These are phyloP conservation scores for Fomitopsis serialis DNA, from an alignment of 768 basidiomycete species.

Conservation along the genomic window DNA sequence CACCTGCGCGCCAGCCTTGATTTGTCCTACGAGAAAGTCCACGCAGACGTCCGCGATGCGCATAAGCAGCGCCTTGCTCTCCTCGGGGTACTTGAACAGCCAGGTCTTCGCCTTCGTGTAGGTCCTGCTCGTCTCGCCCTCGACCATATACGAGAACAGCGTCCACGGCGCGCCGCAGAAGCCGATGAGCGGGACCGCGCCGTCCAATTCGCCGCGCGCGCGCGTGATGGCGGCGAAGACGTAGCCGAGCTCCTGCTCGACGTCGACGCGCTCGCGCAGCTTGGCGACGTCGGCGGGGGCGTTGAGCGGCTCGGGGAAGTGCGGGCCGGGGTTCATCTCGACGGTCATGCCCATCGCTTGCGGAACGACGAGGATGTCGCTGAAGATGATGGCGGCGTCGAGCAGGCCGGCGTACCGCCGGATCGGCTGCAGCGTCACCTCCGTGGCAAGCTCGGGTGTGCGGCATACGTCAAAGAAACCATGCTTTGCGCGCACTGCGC, in stretches of 20 bases:
- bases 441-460: constrained; percentile 81
- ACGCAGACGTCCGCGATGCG: constrained; percentile 87
- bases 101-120: constrained; percentile 90
- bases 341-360: constrained; percentile 97
- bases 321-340: constrained; percentile 88
- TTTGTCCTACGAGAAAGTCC: constrained; percentile 88
- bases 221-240: constrained; percentile 89
- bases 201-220: constrained; percentile 74
- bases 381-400: constrained; percentile 97
- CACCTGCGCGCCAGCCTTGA: constrained; percentile 94
- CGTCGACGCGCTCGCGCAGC: constrained; percentile 60
- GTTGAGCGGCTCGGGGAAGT: constrained; percentile 81
- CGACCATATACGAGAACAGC: constrained; percentile 96
- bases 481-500: constrained; percentile 76
- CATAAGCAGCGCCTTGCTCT: constrained; percentile 70
- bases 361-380: constrained; percentile 95
- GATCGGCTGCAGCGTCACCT: constrained; percentile 93
- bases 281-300: constrained; percentile 68
- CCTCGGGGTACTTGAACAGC: constrained; percentile 86
- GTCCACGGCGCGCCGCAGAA: constrained; percentile 99
- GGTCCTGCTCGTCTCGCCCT: constrained; percentile 90
- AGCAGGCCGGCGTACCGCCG: constrained; percentile 79
- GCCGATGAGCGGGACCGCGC: constrained; percentile 92
- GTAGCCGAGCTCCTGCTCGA: constrained; percentile 83
- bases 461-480: constrained; percentile 96